Evolutionary conservation across 2,329 filamentous ascomycete genomes (phyloP).

Genomic region (Ceratocystis colombiana): DNA sequence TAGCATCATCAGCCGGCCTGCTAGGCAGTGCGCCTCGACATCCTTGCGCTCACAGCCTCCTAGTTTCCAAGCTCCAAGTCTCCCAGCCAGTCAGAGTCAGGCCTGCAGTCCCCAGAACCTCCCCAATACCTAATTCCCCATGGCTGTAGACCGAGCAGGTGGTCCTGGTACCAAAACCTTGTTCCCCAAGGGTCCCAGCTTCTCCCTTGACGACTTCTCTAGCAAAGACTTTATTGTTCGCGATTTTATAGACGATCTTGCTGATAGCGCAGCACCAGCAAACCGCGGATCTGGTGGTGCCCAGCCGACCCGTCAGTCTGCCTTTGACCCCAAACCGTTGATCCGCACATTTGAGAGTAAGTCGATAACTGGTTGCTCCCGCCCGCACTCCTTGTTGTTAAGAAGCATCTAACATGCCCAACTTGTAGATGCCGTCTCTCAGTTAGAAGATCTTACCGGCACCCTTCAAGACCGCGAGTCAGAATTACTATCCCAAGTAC

Average conservation of each 20-base stretch:
- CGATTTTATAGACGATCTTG: slow-evolving; percentile 90
- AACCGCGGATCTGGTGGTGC: slow-evolving; percentile 63
- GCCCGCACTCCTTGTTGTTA: background rate
- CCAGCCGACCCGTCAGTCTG: slow-evolving; percentile 35
- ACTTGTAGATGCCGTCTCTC: slow-evolving; percentile 49
- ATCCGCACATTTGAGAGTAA: slow-evolving; percentile 86
- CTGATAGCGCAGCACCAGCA: slow-evolving; percentile 69
- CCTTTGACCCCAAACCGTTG: slow-evolving; percentile 90
- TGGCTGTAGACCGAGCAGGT: slow-evolving; percentile 30
- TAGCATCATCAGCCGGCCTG: background rate
- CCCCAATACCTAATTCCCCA: background rate
- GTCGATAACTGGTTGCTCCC: slow-evolving; percentile 24
- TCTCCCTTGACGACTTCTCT: slow-evolving; percentile 80
- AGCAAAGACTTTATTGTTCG: slow-evolving; percentile 93
- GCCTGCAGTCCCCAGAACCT: background rate
- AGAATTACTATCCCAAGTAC: slow-evolving; percentile 78
- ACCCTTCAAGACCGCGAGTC: slow-evolving; percentile 86
- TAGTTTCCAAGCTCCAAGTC: background rate
- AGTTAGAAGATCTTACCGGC: slow-evolving; percentile 61
- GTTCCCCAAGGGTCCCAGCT: slow-evolving; percentile 69
- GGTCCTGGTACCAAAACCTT: slow-evolving; percentile 50
- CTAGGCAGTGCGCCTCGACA: background rate
- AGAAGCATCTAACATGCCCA: slow-evolving; percentile 28
- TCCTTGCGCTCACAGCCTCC: background rate
- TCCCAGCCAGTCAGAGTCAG: background rate